phyloP scores from a whole-genome alignment of 2,329 filamentous ascomycete species.

The Leptographium wingfieldii region DNA sequence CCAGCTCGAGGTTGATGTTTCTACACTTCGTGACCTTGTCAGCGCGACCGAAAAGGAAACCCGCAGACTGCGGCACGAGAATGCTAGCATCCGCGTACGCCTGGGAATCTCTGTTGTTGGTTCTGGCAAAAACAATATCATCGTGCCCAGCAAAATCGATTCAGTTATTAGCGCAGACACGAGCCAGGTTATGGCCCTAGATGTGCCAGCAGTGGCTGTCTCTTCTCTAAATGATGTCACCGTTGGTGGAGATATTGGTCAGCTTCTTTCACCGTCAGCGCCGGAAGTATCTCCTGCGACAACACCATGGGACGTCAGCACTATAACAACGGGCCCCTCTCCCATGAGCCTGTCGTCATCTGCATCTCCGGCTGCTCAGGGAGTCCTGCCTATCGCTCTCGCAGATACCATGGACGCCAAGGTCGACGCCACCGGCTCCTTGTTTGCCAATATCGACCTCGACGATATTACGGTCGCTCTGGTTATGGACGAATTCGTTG shows the following conservation, averaged over 20 bases:
- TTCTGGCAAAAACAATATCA: not conserved
- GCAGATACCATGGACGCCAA: not conserved
- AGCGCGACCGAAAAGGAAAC: slow-evolving; percentile 27
- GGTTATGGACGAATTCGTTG: slow-evolving; percentile 26
- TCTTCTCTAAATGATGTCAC: not conserved
- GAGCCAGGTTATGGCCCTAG: not conserved
- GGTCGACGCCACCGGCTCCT: not conserved
- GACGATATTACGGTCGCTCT: slow-evolving; percentile 29
- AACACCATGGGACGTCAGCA: not conserved
- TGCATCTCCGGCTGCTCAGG: not conserved
- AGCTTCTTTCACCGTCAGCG: not conserved
- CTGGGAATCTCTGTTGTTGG: slow-evolving; percentile 14
- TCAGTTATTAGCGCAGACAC: not conserved
- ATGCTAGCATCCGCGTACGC: slow-evolving; percentile 27
- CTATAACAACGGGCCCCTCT: not conserved
- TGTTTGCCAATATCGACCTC: slow-evolving; percentile 23
- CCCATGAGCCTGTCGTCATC: not conserved
- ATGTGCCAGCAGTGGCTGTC: not conserved
- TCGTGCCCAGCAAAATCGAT: not conserved
- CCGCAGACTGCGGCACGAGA: slow-evolving; percentile 25
- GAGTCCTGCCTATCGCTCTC: not conserved
- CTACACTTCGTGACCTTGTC: slow-evolving; percentile 34
- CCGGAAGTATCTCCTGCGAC: not conserved
- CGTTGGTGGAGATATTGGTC: not conserved
- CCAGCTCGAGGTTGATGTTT: slow-evolving; percentile 39